A percentile compares a stretch with the other conserved stretches of the same genome.
Conservation (phyloP, 1,139 yeast species). For the Suhomyces panamericanus region DNA sequence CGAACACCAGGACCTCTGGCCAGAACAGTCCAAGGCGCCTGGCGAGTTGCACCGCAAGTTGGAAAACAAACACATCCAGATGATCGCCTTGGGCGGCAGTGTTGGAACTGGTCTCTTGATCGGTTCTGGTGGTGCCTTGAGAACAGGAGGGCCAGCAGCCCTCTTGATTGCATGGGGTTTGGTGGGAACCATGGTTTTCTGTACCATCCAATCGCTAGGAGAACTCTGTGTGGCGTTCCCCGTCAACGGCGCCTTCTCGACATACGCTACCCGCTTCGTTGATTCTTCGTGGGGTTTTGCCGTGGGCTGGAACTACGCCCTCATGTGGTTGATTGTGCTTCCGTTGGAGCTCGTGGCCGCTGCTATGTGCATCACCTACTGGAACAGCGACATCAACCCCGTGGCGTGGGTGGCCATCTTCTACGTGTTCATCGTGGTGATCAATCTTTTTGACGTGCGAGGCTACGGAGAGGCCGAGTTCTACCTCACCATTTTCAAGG, state of each 20-base stretch:
- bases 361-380: constrained; percentile 42
- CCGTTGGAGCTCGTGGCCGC: constrained; percentile 49
- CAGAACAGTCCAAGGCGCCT: constrained; percentile 22
- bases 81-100: constrained; percentile 49
- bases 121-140: constrained; percentile 70
- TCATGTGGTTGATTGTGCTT: constrained; percentile 45
- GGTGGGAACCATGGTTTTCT: constrained; percentile 46
- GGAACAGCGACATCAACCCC: constrained; percentile 40
- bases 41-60: constrained; percentile 41
- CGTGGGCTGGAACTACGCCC: constrained; percentile 42
- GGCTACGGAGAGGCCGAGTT: constrained; percentile 52
- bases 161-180: constrained; percentile 66
- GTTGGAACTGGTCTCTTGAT: constrained; percentile 54
- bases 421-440: constrained; percentile 35
- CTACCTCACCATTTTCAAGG: constrained; percentile 41
- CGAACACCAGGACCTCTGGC: constrained; percentile 4
- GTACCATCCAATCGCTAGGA: constrained; percentile 59
- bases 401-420: constrained; percentile 48
- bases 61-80: constrained; percentile 43
- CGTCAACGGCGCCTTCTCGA: constrained; percentile 59
- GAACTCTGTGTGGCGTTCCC: constrained; percentile 64
- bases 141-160: constrained; percentile 80
- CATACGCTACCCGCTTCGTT: constrained; percentile 57
- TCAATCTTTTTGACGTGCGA: constrained; percentile 45
- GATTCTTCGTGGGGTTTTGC: constrained; percentile 66